Conservation (phyloP, 257 asterid genomes). For the Lycium ferocissimum region DNA sequence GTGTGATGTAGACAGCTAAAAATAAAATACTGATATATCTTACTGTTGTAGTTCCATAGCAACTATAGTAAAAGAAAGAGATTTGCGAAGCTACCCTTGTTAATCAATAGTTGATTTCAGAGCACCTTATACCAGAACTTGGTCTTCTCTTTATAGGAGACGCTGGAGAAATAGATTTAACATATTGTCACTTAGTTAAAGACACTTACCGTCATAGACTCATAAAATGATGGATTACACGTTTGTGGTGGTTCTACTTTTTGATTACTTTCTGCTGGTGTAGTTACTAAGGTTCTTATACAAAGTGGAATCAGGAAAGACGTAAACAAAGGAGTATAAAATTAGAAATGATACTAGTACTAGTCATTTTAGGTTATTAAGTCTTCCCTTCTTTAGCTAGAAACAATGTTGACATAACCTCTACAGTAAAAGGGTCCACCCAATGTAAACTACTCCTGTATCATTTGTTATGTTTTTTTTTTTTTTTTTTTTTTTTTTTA, state of each 20-base stretch:
- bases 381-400: no score
- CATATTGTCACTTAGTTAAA: not conserved
- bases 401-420: no score
- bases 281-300: not conserved
- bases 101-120: not conserved
- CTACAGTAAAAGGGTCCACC: no score
- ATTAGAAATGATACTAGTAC: no score
- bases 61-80: not conserved
- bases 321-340: not conserved
- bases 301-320: not conserved
- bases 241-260: not conserved
- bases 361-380: no score
- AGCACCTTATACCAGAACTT: not conserved
- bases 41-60: not conserved
- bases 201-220: not conserved
- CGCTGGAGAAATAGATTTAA: not conserved
- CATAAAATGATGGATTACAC: not conserved
- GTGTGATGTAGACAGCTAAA: no score
- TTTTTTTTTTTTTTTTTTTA: no score
- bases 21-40: no score
- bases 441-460: no score
- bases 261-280: not conserved
- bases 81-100: not conserved
- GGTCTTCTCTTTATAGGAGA: not conserved
- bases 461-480: no score